Base-by-base conservation (phyloP, 2,329 filamentous ascomycete species). In the Alternaria alternata region DNA sequence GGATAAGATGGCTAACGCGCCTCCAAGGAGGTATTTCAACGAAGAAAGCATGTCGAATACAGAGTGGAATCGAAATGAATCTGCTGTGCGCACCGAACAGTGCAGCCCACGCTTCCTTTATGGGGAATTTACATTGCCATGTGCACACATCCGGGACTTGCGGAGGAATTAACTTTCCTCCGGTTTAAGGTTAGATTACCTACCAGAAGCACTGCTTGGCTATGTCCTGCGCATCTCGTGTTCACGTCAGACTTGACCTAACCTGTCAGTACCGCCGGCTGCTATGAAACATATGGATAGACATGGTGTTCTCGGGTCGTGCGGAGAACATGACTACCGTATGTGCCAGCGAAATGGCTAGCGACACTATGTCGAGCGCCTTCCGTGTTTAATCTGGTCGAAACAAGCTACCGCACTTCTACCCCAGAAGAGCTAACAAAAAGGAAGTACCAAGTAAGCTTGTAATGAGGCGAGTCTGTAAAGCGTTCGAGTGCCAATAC, bases 191-290 rank as follows among this genome's bases (percentile, higher is more conserved):
- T 22, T 22, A 41, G 18, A 41, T 41, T 41, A 14, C n/a, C n/a
- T 39, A 20, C 36, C 8, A 39, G 36, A 39, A 39, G 36, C 36
- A 20, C 8, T 18, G n/a, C n/a, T 20, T 39, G n/a, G n/a, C 36
- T 18, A 9, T 18, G 36, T 36, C 8, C 44, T 52, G 57, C 56
- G 63, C 47, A 54, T 51, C 46, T 51, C 47, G 55, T 47, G 61
- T 51, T 62, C 54, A 39, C 28, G 48, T 14, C 42, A 36, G 57
- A 53, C 62, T 61, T 65, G 67, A 71, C 68, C 67, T 69, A 11
- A 30, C 28, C 28, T 11, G 28, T 46, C 41, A 51, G 49, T 26
- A 46, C 44, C 44, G 46, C 43, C 38, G 36, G 41, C 28, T 38
- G 42, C 20, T 9, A 41, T 36, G 28, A 46, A 48, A 60, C 54